phyloP scores from a whole-genome alignment of 225 moss, liverwort and hornwort species.

The Ulota crispa region DNA sequence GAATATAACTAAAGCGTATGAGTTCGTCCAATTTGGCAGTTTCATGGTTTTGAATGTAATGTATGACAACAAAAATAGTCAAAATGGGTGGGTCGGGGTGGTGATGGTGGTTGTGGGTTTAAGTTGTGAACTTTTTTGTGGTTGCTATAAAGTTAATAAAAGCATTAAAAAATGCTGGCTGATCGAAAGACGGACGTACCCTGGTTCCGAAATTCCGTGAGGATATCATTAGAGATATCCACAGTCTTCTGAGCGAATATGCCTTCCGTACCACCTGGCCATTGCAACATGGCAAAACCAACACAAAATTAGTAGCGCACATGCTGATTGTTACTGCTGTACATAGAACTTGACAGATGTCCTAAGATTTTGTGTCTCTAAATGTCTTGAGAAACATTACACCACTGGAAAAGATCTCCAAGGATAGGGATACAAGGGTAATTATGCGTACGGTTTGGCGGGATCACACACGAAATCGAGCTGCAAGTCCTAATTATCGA shows the following conservation, averaged over 20 bases:
- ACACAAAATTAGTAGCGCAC: background rate
- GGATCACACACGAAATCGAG: background rate
- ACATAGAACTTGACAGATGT: background rate
- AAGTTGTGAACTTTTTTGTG: no score
- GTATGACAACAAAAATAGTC: background rate
- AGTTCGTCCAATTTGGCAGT: background rate
- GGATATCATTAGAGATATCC: constrained; percentile 65
- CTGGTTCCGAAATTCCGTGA: constrained; percentile 78
- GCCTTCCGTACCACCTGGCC: constrained; percentile 89
- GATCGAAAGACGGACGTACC: constrained; percentile 38
- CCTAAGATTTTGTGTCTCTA: background rate
- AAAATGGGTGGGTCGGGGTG: background rate
- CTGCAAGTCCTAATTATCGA: background rate
- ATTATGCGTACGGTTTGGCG: background rate
- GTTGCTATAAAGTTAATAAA: background rate
- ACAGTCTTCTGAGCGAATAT: constrained; percentile 86
- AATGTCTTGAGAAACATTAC: background rate
- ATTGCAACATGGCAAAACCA: constrained; percentile 12
- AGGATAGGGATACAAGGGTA: background rate
- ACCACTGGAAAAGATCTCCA: background rate
- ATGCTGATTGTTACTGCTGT: background rate
- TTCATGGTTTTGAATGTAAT: background rate
- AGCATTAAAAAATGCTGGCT: background rate
- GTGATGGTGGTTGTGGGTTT: no score
- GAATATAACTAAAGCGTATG: background rate